phyloP scores from a whole-genome alignment of 2,329 filamentous ascomycete species.

The Dactylellina leptospora region DNA sequence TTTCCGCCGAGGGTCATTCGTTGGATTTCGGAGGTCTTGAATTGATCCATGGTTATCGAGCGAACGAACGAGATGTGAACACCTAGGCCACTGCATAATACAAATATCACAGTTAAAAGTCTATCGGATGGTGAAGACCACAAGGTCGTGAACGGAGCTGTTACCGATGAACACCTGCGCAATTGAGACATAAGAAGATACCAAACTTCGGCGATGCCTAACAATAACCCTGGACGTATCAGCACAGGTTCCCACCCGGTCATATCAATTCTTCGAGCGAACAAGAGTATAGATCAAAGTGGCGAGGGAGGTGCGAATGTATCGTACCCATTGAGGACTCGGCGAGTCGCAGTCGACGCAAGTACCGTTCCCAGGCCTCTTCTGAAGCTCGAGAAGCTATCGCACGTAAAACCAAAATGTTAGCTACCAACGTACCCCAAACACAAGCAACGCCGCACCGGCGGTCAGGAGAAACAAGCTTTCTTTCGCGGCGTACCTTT shows the following conservation, averaged over 20 bases:
- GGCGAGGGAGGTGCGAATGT: too few relatives aligned
- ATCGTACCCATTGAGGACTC: conserved; percentile 83
- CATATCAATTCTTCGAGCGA: too few relatives aligned
- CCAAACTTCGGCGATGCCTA: conserved; percentile 90
- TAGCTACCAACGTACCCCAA: conserved; percentile 7
- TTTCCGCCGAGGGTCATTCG: conserved; percentile 95
- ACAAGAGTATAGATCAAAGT: too few relatives aligned
- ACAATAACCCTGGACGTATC: too few relatives aligned
- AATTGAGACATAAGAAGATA: conserved; percentile 97
- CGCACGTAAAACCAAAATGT: background rate
- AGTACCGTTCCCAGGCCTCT: conserved; percentile 83
- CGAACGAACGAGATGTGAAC: conserved; percentile 99
- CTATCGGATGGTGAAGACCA: background rate
- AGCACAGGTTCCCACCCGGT: too few relatives aligned
- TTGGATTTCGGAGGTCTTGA: conserved; percentile 90
- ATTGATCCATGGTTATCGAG: conserved; percentile 97
- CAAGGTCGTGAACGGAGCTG: background rate
- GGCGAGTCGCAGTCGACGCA: conserved; percentile 97
- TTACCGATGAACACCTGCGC: conserved; percentile 84
- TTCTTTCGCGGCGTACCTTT: conserved; percentile 70
- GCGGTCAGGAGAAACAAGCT: conserved; percentile 44
- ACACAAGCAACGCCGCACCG: conserved; percentile 11
- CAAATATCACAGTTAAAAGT: background rate
- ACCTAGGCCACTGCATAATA: conserved; percentile 74
- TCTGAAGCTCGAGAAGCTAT: conserved; percentile 89